These are phyloP conservation scores for Lunularia cruciata DNA, from an alignment of 225 moss, liverwort and hornwort genomes.

Conservation along the genomic window DNA sequence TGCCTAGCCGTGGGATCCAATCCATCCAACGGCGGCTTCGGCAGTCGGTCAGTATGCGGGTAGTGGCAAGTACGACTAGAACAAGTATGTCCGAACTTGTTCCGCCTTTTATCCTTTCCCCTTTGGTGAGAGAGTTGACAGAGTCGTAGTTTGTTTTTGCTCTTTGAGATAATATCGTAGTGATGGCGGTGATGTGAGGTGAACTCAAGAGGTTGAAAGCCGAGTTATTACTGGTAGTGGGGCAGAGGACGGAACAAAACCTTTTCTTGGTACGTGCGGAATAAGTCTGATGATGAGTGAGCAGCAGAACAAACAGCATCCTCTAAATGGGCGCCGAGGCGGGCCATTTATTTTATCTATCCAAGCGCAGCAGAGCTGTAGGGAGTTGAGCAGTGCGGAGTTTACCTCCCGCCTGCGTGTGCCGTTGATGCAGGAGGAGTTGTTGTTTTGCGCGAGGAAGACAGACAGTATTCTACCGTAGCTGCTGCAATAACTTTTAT, in stretches of 20 bases:
- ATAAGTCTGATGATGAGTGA: conserved; percentile 7
- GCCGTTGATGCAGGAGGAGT: conserved; percentile 7
- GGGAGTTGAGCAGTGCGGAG: neutral
- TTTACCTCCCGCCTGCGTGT: neutral
- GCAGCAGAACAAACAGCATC: neutral
- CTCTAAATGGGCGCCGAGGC: neutral
- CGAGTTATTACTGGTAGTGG: neutral
- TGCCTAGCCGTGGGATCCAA: neutral
- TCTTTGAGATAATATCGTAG: neutral
- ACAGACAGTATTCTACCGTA: neutral
- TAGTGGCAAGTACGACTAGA: neutral
- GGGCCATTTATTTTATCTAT: conserved; percentile 8
- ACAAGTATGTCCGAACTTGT: neutral
- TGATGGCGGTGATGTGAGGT: conserved; percentile 6
- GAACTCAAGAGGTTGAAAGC: neutral
- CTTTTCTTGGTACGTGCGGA: conserved; percentile 14
- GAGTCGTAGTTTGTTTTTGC: neutral
- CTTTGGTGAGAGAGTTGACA: no score
- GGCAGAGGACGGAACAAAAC: conserved; percentile 1
- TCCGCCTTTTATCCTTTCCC: neutral
- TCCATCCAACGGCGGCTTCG: neutral
- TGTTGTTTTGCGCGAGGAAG: neutral
- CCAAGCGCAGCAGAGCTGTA: neutral
- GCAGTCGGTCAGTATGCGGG: neutral
- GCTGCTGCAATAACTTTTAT: conserved; percentile 6